Percentiles rank a stretch among this genome's conserved stretches.
phyloP scores from a whole-genome alignment of 441 rosid genomes.

The Pelargonium citronellum region DNA sequence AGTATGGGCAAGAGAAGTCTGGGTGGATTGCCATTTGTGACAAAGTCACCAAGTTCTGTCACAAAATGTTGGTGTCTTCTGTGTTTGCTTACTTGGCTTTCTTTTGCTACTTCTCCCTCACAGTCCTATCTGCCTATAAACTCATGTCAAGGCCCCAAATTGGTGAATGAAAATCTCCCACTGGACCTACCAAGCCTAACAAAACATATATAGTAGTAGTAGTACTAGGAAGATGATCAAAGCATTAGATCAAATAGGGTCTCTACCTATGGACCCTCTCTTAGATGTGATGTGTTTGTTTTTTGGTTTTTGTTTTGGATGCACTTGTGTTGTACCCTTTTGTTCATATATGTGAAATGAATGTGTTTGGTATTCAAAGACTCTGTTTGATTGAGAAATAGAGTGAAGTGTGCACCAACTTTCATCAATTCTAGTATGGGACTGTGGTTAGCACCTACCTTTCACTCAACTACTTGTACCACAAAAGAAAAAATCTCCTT shows the following conservation, averaged over 20 bases:
- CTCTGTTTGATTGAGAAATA: not conserved
- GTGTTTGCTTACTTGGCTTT: conserved; percentile 44
- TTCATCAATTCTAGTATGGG: not conserved
- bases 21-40: conserved; percentile 44
- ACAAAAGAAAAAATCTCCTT: too few relatives aligned
- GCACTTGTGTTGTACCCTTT: not conserved
- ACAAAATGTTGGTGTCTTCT: conserved; percentile 26
- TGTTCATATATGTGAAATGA: not conserved
- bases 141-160: conserved; percentile 18
- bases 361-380: not conserved
- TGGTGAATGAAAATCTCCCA: not conserved
- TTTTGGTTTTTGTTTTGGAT: not conserved
- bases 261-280: not conserved
- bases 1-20: conserved; percentile 36
- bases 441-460: not conserved
- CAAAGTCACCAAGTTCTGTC: conserved; percentile 41
- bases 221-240: not conserved
- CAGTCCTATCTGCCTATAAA: conserved; percentile 29
- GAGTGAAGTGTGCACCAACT: too few relatives aligned
- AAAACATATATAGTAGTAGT: not conserved
- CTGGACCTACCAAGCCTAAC: not conserved
- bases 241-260: not conserved
- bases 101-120: conserved; percentile 40
- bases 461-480: too few relatives aligned
- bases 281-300: not conserved